Conservation (phyloP, 2,329 filamentous ascomycete species). For the Myriosclerotinia duriaeana region DNA sequence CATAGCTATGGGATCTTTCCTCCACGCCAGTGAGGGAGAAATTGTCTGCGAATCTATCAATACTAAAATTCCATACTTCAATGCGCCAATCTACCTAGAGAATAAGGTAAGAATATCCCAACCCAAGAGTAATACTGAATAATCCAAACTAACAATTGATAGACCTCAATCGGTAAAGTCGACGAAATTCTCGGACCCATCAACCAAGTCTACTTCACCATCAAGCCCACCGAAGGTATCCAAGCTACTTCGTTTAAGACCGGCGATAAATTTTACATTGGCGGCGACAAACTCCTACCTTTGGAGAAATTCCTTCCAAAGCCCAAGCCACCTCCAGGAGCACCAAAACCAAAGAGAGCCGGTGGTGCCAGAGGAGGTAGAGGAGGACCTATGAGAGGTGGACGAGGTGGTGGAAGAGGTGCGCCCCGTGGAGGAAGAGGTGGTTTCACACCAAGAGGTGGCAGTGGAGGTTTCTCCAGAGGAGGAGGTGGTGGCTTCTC, state of each 20-base stretch:
- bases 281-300: slow-evolving; percentile 88
- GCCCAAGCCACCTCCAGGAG: slow-evolving; percentile 72
- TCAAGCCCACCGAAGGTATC: slow-evolving; percentile 96
- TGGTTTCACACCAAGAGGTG: slow-evolving; percentile 48
- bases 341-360: slow-evolving; percentile 67
- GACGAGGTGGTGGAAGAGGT: slow-evolving; percentile 49
- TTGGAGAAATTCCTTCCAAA: slow-evolving; percentile 96
- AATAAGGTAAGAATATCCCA: slow-evolving; percentile 69
- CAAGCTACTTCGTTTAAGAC: slow-evolving; percentile 91
- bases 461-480: slow-evolving; percentile 43
- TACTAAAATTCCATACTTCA: slow-evolving; percentile 97
- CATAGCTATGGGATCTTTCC: slow-evolving; percentile 85
- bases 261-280: slow-evolving; percentile 97
- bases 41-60: slow-evolving; percentile 97
- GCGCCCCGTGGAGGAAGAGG: slow-evolving; percentile 50
- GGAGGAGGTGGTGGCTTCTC: slow-evolving; percentile 40
- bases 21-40: slow-evolving; percentile 95
- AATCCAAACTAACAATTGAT: slow-evolving; percentile 23
- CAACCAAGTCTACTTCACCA: slow-evolving; percentile 97
- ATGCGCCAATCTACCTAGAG: slow-evolving; percentile 97
- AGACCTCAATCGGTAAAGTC: slow-evolving; percentile 90
- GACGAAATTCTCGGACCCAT: slow-evolving; percentile 97
- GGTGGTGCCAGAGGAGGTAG: slow-evolving; percentile 57
- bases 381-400: slow-evolving; percentile 46
- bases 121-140: no score